Base-by-base conservation (phyloP, 345 rosid species). In the Abelmoschus esculentus region DNA sequence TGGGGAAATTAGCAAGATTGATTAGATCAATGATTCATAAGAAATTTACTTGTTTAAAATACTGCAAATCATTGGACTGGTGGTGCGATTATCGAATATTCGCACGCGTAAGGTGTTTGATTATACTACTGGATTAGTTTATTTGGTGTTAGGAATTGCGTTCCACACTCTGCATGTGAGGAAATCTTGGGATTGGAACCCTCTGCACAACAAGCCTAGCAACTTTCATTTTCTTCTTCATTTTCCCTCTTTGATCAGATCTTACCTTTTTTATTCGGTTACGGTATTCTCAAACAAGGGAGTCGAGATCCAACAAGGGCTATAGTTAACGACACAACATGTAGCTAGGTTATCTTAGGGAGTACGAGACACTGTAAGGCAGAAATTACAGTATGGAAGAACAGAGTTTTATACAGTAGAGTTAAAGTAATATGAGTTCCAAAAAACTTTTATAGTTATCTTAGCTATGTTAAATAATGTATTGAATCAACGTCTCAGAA, bases 11-110 rank as follows among this genome's bases (percentile, higher is more conserved):
- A 15, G 71, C 72, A 73, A 66, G 71, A 57, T 76, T 77, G 79
- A 82, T 80, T 81, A 81, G 69, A 71, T 75, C 79, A 76, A 80
- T 80, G 82, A 80, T 82, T 80, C 76, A 74, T 28, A 3, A 49
- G 18, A 13, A 49, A 14, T 49, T 2, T 14, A 54, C 64, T 73
- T 54, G 57, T 58, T 61, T 34, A 22, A 36, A 34, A 7, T 15
- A 3, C 7, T 70, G 64, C 29, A 2, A 47, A 75, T 17, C 4
- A 26, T 66, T 31, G n/a, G 74, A 78, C 7, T 56, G 29, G 18
- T 2, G 77, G 81, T 78, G 40, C 85, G 64, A 72, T 54, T 80
- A 79, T 69, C 87, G 84, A 84, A 83, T 86, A 86, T 86, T 86
- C 91, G 88, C 88, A 81, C 87, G 87, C 84, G 80, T 71, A 63